Percentiles rank a stretch among this genome's conserved stretches.
These are phyloP conservation scores for Canariomyces notabilis DNA, from an alignment of 2,329 filamentous ascomycete species.

Conservation along the genomic window DNA sequence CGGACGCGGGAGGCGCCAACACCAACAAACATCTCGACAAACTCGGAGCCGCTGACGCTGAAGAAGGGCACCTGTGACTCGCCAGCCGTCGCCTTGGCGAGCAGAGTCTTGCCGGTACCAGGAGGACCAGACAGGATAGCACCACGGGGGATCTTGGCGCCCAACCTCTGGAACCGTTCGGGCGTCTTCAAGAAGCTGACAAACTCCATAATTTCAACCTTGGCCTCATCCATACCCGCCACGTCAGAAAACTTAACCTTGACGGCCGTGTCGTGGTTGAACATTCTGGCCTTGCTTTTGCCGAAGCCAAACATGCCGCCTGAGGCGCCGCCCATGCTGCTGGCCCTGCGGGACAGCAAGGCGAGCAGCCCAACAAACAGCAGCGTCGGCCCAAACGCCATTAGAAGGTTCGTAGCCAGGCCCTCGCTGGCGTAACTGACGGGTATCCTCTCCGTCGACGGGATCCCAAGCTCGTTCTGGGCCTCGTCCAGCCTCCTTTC, in stretches of 20 bases:
- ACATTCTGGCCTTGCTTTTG: constrained; percentile 91
- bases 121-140: constrained; percentile 96
- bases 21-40: constrained; percentile 99
- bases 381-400: constrained; percentile 78
- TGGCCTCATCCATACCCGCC: constrained; percentile 96
- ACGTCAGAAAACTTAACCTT: constrained; percentile 97
- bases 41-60: constrained; percentile 96
- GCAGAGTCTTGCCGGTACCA: constrained; percentile 94
- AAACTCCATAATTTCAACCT: constrained; percentile 98
- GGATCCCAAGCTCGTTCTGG: constrained; percentile 82
- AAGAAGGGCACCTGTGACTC: constrained; percentile 97
- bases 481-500: constrained; percentile 84
- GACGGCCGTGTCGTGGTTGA: constrained; percentile 94
- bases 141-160: constrained; percentile 95
- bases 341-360: constrained; percentile 73
- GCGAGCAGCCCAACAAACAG: constrained; percentile 78
- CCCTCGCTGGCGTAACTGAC: constrained; percentile 81
- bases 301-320: constrained; percentile 93
- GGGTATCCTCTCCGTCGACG: constrained; percentile 81
- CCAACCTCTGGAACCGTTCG: constrained; percentile 84
- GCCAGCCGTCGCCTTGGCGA: constrained; percentile 95
- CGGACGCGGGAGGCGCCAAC: constrained; percentile 93
- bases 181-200: constrained; percentile 95
- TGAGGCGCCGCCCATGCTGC: constrained; percentile 57
- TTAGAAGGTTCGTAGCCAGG: constrained; percentile 65